phyloP scores from a whole-genome alignment of 345 rosid genomes.

The Populus alba region DNA sequence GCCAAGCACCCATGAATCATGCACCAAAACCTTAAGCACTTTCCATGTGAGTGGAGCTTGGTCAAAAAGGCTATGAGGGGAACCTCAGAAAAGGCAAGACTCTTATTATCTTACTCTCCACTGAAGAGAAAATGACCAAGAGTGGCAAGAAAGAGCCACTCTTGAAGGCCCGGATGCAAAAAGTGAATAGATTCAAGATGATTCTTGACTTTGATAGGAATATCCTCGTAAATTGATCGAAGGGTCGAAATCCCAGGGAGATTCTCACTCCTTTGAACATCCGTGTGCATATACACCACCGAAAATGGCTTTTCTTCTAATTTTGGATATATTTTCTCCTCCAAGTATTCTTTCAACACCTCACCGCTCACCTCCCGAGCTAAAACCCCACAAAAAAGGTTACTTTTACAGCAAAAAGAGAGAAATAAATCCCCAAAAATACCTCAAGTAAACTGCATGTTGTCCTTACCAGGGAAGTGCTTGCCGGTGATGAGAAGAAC shows the following conservation, averaged over 20 bases:
- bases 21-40: neutral
- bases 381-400: slow-evolving; percentile 11
- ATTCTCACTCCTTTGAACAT: slow-evolving; percentile 44
- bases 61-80: neutral
- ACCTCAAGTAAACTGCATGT: neutral
- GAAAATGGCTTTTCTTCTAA: slow-evolving; percentile 41
- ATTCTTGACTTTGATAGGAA: slow-evolving; percentile 38
- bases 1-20: neutral
- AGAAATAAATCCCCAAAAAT: neutral
- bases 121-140: slow-evolving; percentile 54
- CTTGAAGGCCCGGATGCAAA: slow-evolving; percentile 54
- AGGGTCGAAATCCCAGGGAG: slow-evolving; percentile 54
- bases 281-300: slow-evolving; percentile 54
- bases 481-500: slow-evolving; percentile 59
- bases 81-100: neutral
- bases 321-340: slow-evolving; percentile 38
- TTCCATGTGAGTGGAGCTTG: neutral
- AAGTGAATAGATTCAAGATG: slow-evolving; percentile 46
- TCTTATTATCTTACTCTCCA: slow-evolving; percentile 41
- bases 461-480: slow-evolving; percentile 52
- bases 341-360: slow-evolving; percentile 48
- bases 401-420: neutral
- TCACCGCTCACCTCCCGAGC: slow-evolving; percentile 43
- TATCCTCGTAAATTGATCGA: slow-evolving; percentile 44
- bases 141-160: slow-evolving; percentile 61